Base-by-base conservation (phyloP, 2,329 filamentous ascomycete species). In the Tolypocladium pustulatum region DNA sequence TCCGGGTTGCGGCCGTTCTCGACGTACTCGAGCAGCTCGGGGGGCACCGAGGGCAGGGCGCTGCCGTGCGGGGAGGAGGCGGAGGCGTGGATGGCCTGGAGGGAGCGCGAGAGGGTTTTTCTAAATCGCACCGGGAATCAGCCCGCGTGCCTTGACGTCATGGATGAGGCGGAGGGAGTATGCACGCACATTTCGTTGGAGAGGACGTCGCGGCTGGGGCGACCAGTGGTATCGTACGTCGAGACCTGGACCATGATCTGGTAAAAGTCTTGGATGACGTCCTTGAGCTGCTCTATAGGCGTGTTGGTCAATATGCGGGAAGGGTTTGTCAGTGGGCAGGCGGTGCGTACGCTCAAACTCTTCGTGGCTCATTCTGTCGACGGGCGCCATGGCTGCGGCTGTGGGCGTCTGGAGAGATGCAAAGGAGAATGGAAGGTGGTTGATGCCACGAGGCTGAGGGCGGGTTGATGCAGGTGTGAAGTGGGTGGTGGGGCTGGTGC, bases 1-100 rank as follows among this genome's bases (percentile, higher is more conserved):
- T 89, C 86, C 2, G 86, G 86, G 75, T 89, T 89, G 56, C 86
- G 84, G 52, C 86, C 85, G 68, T 84, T 82, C 70, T 89, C 85
- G 65, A 89, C 85, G 73, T 89, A 89, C 67, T 83, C 77, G 61
- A 88, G 77, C 15, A 88, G 78, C 66, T 87, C 84, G 56, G 80
- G 80, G 2, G 85, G 85, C 27, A 87, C 78, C 37, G 70, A 72
- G 5, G 82, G 81, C 46, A 85, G 77, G 27, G 66, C 40, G 7
- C 36, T 61, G 63, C 46, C 61, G 63, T 69, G 61, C 15, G 74
- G 73, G 30, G 73, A 71, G 27, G 74, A 67, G 59, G 78, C 75
- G 13, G 75, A 72, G 49, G 67, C 66, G 66, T 76, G 75, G 49
- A 75, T 67, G 56, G 68, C 65, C 58, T 75, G 72, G 38, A 76